phyloP scores from a whole-genome alignment of 2,329 filamentous ascomycete species.

The Scedosporium minutisporum region DNA sequence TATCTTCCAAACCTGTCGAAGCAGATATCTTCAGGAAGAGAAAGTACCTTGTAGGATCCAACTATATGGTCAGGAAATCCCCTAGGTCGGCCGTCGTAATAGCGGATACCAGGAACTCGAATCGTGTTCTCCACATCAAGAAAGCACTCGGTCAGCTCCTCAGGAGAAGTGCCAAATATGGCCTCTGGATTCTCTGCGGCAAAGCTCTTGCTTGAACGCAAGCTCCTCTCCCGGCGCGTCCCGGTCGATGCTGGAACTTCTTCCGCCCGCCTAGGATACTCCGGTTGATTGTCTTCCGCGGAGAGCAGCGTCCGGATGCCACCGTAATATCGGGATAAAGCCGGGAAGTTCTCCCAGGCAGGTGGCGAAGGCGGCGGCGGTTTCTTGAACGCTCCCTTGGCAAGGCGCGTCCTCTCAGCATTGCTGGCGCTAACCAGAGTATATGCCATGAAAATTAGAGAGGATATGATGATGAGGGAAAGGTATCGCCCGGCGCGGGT shows the following conservation, averaged over 20 bases:
- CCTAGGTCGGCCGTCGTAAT: conserved; percentile 66
- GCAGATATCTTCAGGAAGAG: conserved; percentile 75
- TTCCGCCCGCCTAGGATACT: conserved; percentile 58
- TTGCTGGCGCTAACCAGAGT: conserved; percentile 66
- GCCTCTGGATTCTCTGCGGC: conserved; percentile 25
- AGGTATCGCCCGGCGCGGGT: conserved; percentile 69
- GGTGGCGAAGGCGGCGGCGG: conserved; percentile 39
- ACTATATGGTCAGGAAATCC: conserved; percentile 79
- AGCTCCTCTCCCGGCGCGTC: conserved; percentile 2
- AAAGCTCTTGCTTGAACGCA: conserved; percentile 42
- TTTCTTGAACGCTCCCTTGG: conserved; percentile 32
- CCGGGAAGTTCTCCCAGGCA: conserved; percentile 76
- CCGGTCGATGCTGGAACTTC: conserved; percentile 4
- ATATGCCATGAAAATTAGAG: conserved; percentile 67
- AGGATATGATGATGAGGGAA: conserved; percentile 58
- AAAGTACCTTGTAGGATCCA: conserved; percentile 77
- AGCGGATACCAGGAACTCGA: conserved; percentile 59
- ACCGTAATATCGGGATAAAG: conserved; percentile 82
- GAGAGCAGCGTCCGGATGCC: conserved; percentile 66
- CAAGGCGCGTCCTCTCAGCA: conserved; percentile 53
- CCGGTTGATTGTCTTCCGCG: conserved; percentile 57
- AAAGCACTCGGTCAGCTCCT: conserved; percentile 67
- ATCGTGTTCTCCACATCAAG: conserved; percentile 58
- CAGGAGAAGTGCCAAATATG: conserved; percentile 24
- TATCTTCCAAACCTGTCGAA: conserved; percentile 86